Evolutionary conservation across 768 basidiomycete genomes (phyloP).

Genomic region (Lyophyllum semitale): DNA sequence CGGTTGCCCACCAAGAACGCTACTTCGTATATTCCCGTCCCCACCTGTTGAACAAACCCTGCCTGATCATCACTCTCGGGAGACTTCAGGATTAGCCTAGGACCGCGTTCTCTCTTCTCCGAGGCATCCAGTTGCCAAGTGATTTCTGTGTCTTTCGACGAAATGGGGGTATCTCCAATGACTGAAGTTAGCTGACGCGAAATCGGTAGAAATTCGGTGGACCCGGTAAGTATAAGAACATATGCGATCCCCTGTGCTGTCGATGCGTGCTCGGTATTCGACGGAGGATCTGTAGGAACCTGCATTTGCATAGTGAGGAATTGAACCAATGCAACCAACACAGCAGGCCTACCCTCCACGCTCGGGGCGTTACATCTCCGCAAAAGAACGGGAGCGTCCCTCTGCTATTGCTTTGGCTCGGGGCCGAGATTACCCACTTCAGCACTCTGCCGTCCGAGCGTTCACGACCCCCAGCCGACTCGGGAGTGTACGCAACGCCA

Average conservation of each 20-base stretch:
- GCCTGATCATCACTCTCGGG: conserved; percentile 37
- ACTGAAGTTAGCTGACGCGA: conserved; percentile 48
- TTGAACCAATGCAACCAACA: neutral
- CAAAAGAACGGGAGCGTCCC: conserved; percentile 70
- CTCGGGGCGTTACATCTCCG: conserved; percentile 67
- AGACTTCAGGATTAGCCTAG: conserved; percentile 34
- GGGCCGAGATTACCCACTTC: conserved; percentile 57
- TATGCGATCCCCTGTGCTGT: conserved; percentile 50
- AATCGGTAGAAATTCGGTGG: conserved; percentile 27
- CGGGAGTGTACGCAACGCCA: conserved; percentile 42
- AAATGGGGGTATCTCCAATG: conserved; percentile 40
- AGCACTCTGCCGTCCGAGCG: conserved; percentile 56
- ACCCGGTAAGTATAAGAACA: conserved; percentile 43
- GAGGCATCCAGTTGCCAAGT: conserved; percentile 46
- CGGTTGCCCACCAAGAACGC: conserved; percentile 42
- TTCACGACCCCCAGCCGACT: conserved; percentile 54
- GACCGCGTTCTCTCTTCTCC: conserved; percentile 19
- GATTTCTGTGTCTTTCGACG: conserved; percentile 22
- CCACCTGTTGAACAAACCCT: conserved; percentile 26
- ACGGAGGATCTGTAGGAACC: conserved; percentile 51
- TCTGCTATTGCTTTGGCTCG: conserved; percentile 22
- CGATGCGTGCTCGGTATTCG: conserved; percentile 52
- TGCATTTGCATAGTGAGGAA: conserved; percentile 17
- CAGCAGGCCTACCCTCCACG: conserved; percentile 50
- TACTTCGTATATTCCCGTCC: conserved; percentile 53